Evolutionary conservation across 768 basidiomycete genomes (phyloP).

Genomic region (Ramaria sp.): DNA sequence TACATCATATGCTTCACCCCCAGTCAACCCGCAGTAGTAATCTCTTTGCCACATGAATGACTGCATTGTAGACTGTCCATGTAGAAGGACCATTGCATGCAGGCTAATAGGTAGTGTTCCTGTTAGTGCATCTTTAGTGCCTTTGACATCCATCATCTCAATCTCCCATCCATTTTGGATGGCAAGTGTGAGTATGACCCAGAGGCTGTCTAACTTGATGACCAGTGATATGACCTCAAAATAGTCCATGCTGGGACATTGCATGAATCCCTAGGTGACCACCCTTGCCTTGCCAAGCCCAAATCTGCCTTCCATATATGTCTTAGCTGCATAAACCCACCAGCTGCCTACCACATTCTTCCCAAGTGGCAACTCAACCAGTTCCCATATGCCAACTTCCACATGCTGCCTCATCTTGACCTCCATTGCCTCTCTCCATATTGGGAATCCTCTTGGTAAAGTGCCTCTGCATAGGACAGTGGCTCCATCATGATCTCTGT

Average conservation of each 20-base stretch:
- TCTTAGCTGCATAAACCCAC: conserved; percentile 21
- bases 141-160: conserved; percentile 20
- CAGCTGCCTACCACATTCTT: conserved; percentile 12
- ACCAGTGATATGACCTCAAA: conserved; percentile 29
- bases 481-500: too few species aligned
- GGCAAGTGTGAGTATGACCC: conserved; percentile 18
- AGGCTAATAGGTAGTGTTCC: too few species aligned
- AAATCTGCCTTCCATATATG: conserved; percentile 14
- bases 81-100: too few species aligned
- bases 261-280: conserved; percentile 17
- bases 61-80: too few species aligned
- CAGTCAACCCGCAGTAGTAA: too few species aligned
- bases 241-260: conserved; percentile 17
- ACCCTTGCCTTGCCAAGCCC: conserved; percentile 16
- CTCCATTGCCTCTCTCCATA: not conserved
- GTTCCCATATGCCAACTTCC: conserved; percentile 16
- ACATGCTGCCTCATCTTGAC: conserved; percentile 16
- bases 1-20: too few species aligned
- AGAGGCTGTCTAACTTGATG: conserved; percentile 26
- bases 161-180: conserved; percentile 18
- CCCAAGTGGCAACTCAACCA: conserved; percentile 12
- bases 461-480: too few species aligned
- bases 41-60: too few species aligned
- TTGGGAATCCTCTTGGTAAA: too few species aligned
- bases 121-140: too few species aligned